phyloP scores from a whole-genome alignment of 2,329 filamentous ascomycete species.

The Thelonectria blattea region DNA sequence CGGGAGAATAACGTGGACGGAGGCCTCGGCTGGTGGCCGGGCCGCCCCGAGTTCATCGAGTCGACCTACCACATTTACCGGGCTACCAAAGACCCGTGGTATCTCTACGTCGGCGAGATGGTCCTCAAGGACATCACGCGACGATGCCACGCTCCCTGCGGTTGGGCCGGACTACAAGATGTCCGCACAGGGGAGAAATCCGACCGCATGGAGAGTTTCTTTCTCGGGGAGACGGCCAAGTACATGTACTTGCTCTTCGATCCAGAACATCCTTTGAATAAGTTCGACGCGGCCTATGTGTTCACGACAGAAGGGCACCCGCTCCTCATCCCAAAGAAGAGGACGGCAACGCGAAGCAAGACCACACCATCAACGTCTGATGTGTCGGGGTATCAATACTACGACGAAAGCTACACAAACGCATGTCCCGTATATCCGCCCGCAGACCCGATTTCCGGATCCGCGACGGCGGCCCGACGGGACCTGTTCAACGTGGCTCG shows the following conservation, averaged over 20 bases:
- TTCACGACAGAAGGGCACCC: conserved; percentile 98
- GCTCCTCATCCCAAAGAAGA: conserved; percentile 72
- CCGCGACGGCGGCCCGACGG: conserved; percentile 76
- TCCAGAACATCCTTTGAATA: conserved; percentile 83
- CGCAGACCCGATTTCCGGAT: conserved; percentile 72
- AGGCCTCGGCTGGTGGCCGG: conserved; percentile 92
- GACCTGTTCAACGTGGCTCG: conserved; percentile 91
- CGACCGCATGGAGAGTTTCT: conserved; percentile 99
- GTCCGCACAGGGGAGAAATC: conserved; percentile 83
- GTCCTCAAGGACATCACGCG: conserved; percentile 84
- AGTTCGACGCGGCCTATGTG: conserved; percentile 83
- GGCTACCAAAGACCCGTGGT: conserved; percentile 94
- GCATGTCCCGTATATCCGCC: conserved; percentile 70
- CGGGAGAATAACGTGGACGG: conserved; percentile 83
- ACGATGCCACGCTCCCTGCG: conserved; percentile 88
- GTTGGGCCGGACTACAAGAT: conserved; percentile 89
- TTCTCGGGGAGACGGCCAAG: conserved; percentile 93
- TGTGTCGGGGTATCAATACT: conserved; percentile 43
- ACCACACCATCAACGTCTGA: conserved; percentile 19
- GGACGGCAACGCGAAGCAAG: conserved; percentile 20
- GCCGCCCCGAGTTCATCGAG: conserved; percentile 95
- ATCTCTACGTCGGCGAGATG: conserved; percentile 96
- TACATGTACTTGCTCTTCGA: conserved; percentile 95
- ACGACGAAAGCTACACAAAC: conserved; percentile 56
- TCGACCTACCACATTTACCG: conserved; percentile 96